These are phyloP conservation scores for Pyricularia sp. DNA, from an alignment of 2,329 filamentous ascomycete genomes.

Conservation along the genomic window DNA sequence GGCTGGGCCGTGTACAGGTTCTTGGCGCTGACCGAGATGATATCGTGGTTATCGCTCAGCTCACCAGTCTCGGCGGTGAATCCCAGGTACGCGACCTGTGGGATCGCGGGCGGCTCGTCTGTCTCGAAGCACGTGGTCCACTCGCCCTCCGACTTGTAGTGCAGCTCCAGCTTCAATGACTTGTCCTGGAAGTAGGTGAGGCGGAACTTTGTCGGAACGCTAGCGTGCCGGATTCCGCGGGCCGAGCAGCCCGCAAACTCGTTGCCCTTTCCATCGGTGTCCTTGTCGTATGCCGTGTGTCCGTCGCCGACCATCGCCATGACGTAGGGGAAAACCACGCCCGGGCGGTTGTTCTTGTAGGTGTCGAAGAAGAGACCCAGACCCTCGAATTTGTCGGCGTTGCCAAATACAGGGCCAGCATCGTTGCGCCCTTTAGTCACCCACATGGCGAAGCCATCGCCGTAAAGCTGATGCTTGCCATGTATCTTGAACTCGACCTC, in stretches of 20 bases:
- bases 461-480: slow-evolving; percentile 78
- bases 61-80: slow-evolving; percentile 89
- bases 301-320: slow-evolving; percentile 98
- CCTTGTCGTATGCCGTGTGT: slow-evolving; percentile 77
- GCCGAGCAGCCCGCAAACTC: slow-evolving; percentile 94
- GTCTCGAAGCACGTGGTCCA: slow-evolving; percentile 86
- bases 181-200: slow-evolving; percentile 97
- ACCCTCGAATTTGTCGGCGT: slow-evolving; percentile 79
- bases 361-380: slow-evolving; percentile 94
- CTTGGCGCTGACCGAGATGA: slow-evolving; percentile 71
- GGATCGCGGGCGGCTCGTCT: slow-evolving; percentile 59
- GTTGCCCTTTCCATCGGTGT: slow-evolving; percentile 83
- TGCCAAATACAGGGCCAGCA: slow-evolving; percentile 75
- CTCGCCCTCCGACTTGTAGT: slow-evolving; percentile 81
- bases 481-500: slow-evolving; percentile 92
- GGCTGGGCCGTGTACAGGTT: slow-evolving; percentile 61
- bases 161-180: slow-evolving; percentile 75
- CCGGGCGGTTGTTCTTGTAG: slow-evolving; percentile 98
- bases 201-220: slow-evolving; percentile 68
- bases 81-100: slow-evolving; percentile 60
- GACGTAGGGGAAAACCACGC: slow-evolving; percentile 89
- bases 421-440: slow-evolving; percentile 83
- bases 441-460: slow-evolving; percentile 97
- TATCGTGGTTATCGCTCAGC: slow-evolving; percentile 94
- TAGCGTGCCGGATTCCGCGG: slow-evolving; percentile 71